Conservation (phyloP, 169 alveolate genomes). For the Pseudocohnilembus persalinus region DNA sequence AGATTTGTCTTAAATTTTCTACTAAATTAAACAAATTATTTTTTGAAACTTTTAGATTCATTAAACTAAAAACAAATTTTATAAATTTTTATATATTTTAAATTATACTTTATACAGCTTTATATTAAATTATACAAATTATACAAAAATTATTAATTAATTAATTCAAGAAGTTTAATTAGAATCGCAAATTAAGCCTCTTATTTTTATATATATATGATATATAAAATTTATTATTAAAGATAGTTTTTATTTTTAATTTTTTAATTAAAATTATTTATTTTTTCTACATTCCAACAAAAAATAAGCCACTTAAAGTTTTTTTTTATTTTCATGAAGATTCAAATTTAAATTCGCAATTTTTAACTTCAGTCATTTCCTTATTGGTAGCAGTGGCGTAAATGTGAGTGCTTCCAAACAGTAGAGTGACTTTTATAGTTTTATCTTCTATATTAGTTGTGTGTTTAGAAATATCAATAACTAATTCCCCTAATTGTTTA, state of each 20-base stretch:
- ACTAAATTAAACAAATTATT: too few species aligned
- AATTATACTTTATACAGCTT: too few species aligned
- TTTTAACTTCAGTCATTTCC: slow-evolving; percentile 85
- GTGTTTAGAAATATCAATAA: slow-evolving; percentile 86
- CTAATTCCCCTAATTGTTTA: slow-evolving; percentile 80
- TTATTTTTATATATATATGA: too few species aligned
- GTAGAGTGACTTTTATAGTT: slow-evolving; percentile 85
- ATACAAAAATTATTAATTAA: too few species aligned
- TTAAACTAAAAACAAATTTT: too few species aligned
- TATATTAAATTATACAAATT: too few species aligned
- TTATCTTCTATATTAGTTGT: slow-evolving; percentile 82
- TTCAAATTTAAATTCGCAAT: slow-evolving; percentile 88
- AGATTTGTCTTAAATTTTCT: too few species aligned
- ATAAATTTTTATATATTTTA: too few species aligned
- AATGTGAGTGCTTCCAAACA: slow-evolving; percentile 84
- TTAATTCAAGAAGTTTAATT: too few species aligned
- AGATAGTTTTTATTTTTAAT: neutral
- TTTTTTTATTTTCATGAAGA: slow-evolving; percentile 5
- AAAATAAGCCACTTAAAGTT: neutral
- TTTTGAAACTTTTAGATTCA: too few species aligned
- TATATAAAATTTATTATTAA: too few species aligned
- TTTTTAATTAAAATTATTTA: neutral
- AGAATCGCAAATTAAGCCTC: too few species aligned
- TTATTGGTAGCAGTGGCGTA: slow-evolving; percentile 85
- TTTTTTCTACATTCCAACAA: neutral